Conservation (phyloP, 495 filamentous ascomycete genomes). For the Extremus antarcticus region DNA sequence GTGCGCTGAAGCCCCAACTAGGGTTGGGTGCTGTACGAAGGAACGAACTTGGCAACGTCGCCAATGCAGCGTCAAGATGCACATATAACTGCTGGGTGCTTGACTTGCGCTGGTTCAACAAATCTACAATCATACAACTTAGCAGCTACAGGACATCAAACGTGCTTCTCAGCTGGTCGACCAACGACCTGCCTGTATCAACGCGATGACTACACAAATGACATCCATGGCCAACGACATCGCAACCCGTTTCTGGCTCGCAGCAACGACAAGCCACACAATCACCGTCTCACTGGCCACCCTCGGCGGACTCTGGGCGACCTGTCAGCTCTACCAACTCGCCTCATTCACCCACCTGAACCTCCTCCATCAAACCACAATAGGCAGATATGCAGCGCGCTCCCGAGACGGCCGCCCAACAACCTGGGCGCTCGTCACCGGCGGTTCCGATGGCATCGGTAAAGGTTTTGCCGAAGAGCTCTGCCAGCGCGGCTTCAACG, state of each 20-base stretch:
- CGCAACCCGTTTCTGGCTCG: not conserved
- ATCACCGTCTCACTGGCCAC: not conserved
- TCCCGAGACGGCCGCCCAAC: not conserved
- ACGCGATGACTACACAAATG: too few species aligned
- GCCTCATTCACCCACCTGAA: not conserved
- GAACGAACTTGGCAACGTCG: too few species aligned
- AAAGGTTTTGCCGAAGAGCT: constrained; percentile 26
- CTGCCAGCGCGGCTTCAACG: constrained; percentile 40
- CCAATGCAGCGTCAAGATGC: too few species aligned
- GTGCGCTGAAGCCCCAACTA: too few species aligned
- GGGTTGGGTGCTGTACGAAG: too few species aligned
- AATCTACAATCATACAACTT: too few species aligned
- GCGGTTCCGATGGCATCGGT: constrained; percentile 50
- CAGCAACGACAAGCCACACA: not conserved
- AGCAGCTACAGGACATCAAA: too few species aligned
- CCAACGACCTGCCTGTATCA: too few species aligned
- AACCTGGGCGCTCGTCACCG: constrained; percentile 50
- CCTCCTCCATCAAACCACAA: not conserved
- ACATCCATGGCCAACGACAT: not conserved
- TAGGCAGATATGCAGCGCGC: constrained; percentile 1
- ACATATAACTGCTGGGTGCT: too few species aligned
- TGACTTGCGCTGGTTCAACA: too few species aligned
- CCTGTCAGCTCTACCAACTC: constrained; percentile 3
- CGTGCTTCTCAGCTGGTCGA: too few species aligned
- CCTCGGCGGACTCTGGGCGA: not conserved